Percentiles rank a stretch among this genome's conserved stretches.
These are phyloP conservation scores for Albugo candida DNA, from an alignment of 352 stramenopile genomes.

Conservation along the genomic window DNA sequence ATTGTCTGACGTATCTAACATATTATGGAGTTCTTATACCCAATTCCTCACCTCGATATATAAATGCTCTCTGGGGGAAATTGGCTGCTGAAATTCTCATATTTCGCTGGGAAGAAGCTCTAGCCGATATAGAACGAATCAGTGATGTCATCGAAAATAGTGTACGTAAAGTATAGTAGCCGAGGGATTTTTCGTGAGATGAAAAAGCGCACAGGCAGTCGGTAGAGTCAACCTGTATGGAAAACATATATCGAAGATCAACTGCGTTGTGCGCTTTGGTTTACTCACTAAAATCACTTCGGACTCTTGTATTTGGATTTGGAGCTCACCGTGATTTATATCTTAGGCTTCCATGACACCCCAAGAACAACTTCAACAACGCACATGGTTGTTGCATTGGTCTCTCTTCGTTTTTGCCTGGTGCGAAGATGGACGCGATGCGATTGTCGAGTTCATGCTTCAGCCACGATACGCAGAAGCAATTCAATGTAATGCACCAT, in stretches of 20 bases:
- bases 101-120: conserved; percentile 90
- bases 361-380: conserved; percentile 90
- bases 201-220: too few species aligned
- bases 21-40: conserved; percentile 80
- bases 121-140: conserved; percentile 86
- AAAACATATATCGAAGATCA: too few species aligned
- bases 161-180: conserved; percentile 18
- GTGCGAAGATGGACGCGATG: conserved; percentile 87
- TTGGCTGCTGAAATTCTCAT: conserved; percentile 92
- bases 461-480: conserved; percentile 85
- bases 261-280: conserved; percentile 3
- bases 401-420: conserved; percentile 90
- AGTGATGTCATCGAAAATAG: conserved; percentile 88
- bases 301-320: not conserved
- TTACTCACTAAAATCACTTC: not conserved
- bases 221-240: too few species aligned
- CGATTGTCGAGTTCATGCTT: conserved; percentile 95
- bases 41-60: conserved; percentile 67
- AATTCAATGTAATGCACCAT: conserved; percentile 97
- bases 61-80: conserved; percentile 91
- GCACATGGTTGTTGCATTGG: conserved; percentile 98
- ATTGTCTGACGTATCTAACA: conserved; percentile 76
- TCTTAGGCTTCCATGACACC: conserved; percentile 44
- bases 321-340: conserved; percentile 1
- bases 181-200: too few species aligned